Evolutionary conservation across 2,329 filamentous ascomycete genomes (phyloP).

Genomic region (Apiospora rasikravindrae): DNA sequence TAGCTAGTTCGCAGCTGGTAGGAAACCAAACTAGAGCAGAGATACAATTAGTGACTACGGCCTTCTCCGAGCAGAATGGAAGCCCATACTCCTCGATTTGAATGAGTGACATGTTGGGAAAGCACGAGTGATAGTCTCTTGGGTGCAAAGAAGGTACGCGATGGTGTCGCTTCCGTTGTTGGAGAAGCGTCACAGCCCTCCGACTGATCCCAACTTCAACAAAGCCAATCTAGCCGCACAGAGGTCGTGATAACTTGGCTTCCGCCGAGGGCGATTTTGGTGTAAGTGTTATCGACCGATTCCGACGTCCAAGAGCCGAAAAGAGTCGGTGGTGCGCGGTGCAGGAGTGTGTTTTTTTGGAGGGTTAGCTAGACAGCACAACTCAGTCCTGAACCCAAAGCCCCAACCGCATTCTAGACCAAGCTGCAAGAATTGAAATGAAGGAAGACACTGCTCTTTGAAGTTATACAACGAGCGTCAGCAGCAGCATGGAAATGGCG

Average conservation of each 20-base stretch:
- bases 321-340: slow-evolving; percentile 1
- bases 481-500: not conserved
- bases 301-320: not conserved
- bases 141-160: not conserved
- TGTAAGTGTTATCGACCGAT: slow-evolving; percentile 1
- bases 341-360: not conserved
- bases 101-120: slow-evolving; percentile 47
- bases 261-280: not conserved
- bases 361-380: not conserved
- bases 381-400: not conserved
- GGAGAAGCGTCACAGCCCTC: not conserved
- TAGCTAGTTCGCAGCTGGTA: slow-evolving; percentile 84
- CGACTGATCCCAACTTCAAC: not conserved
- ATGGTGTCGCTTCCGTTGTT: not conserved
- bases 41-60: not conserved
- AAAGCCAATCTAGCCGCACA: not conserved
- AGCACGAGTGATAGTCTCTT: not conserved
- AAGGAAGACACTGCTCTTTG: not conserved
- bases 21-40: slow-evolving; percentile 68
- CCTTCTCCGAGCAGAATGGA: not conserved
- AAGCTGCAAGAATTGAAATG: not conserved
- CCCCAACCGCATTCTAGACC: not conserved
- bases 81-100: slow-evolving; percentile 49
- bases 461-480: not conserved
- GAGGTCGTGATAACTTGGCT: not conserved